Percentiles rank a stretch among this genome's conserved stretches.
Evolutionary conservation across 2,329 filamentous ascomycete genomes (phyloP).

Genomic region (Periconia macrospinosa): DNA sequence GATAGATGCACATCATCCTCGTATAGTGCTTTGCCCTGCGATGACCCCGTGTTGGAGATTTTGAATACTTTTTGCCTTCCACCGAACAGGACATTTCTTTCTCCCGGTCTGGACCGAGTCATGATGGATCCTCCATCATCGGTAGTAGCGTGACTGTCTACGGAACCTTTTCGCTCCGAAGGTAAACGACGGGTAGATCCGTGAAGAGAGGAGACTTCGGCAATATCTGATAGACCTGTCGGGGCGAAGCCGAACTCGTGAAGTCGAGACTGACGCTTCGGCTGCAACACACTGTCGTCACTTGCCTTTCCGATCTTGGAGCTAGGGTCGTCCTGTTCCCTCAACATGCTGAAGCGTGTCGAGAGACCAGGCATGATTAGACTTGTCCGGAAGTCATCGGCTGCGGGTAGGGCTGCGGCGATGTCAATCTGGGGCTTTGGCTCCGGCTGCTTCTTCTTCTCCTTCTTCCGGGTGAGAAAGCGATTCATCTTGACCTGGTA

Average conservation of each 20-base stretch:
- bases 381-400: constrained; percentile 92
- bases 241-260: constrained; percentile 69
- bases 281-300: constrained; percentile 88
- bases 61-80: constrained; percentile 95
- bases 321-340: constrained; percentile 89
- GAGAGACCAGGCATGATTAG: constrained; percentile 94
- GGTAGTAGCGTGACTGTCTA: constrained; percentile 64
- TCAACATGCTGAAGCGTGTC: constrained; percentile 92
- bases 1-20: constrained; percentile 85
- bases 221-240: constrained; percentile 75
- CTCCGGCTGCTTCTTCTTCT: constrained; percentile 56
- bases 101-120: constrained; percentile 76
- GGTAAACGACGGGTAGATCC: constrained; percentile 58
- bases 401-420: constrained; percentile 71
- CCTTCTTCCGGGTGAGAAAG: constrained; percentile 66
- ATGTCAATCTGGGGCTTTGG: constrained; percentile 70
- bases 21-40: constrained; percentile 62
- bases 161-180: constrained; percentile 66
- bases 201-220: constrained; percentile 80
- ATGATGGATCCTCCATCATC: constrained; percentile 70
- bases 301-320: constrained; percentile 91
- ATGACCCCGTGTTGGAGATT: constrained; percentile 59
- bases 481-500: constrained; percentile 66
- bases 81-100: constrained; percentile 92
- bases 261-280: constrained; percentile 77